Conservation (phyloP, 129 eudicot genomes). For the Flaveria sonorensis region DNA sequence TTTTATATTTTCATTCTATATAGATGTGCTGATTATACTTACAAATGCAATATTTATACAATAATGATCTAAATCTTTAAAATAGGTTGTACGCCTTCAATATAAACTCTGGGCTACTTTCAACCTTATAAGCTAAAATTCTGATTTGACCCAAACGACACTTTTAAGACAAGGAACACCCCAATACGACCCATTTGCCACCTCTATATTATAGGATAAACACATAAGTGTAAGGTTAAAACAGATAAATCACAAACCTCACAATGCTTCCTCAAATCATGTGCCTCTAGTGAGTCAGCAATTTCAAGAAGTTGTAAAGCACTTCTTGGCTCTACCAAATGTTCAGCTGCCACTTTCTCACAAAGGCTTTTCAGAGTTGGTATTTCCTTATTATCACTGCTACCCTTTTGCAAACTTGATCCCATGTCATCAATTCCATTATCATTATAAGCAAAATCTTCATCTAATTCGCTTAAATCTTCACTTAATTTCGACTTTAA, state of each 20-base stretch:
- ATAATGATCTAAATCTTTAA: too few species aligned
- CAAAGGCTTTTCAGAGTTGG: conserved; percentile 94
- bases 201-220: neutral
- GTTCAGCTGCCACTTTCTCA: conserved; percentile 86
- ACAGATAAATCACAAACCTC: conserved; percentile 45
- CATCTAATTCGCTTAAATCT: conserved; percentile 65
- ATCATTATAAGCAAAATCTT: conserved; percentile 62
- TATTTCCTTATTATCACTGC: conserved; percentile 24
- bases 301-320: conserved; percentile 89
- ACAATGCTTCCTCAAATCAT: conserved; percentile 83
- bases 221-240: conserved; percentile 11
- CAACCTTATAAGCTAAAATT: neutral
- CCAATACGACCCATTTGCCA: neutral
- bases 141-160: neutral
- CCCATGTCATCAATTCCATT: conserved; percentile 41
- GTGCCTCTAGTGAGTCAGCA: conserved; percentile 89
- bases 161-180: neutral
- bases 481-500: conserved; percentile 32
- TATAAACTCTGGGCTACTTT: neutral
- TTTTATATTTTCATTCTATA: neutral
- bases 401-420: conserved; percentile 31
- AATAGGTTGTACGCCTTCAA: too few species aligned
- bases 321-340: conserved; percentile 87
- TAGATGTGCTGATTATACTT: neutral
- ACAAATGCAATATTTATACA: neutral